These are phyloP conservation scores for Fraxinus dipetala DNA, from an alignment of 305 asterid species.

Conservation along the genomic window DNA sequence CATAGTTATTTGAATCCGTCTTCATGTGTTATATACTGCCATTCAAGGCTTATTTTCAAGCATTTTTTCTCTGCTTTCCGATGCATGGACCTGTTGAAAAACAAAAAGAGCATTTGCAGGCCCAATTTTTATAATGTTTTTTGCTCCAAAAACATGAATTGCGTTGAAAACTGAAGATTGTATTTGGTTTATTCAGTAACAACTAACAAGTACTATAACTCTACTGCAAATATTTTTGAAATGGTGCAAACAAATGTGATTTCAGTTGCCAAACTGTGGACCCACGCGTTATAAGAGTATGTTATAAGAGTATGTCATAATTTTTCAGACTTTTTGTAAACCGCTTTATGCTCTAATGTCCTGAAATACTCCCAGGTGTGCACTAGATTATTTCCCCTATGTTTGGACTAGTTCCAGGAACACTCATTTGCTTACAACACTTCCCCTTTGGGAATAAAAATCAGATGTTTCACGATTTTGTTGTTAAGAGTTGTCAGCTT, in stretches of 20 bases:
- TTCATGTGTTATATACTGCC: background rate
- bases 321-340: background rate
- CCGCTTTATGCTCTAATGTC: background rate
- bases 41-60: background rate
- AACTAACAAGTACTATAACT: background rate
- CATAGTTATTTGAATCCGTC: background rate
- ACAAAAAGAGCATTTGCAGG: background rate
- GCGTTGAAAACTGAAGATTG: background rate
- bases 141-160: background rate
- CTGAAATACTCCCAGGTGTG: background rate
- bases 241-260: background rate
- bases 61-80: background rate
- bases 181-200: background rate
- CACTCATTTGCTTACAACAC: background rate
- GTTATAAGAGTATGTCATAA: background rate
- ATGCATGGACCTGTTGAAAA: background rate
- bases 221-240: background rate
- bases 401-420: conserved; percentile 2
- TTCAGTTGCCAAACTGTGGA: background rate
- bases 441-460: background rate
- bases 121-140: background rate
- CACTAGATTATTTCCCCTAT: background rate
- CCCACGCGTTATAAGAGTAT: background rate
- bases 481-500: background rate
- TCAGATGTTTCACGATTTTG: background rate